Evolutionary conservation across 176 grass and related monocot species (phyloP), one percentile per base, ranked within the genome.

Genomic region (Eragrostis nindensis): DNA sequence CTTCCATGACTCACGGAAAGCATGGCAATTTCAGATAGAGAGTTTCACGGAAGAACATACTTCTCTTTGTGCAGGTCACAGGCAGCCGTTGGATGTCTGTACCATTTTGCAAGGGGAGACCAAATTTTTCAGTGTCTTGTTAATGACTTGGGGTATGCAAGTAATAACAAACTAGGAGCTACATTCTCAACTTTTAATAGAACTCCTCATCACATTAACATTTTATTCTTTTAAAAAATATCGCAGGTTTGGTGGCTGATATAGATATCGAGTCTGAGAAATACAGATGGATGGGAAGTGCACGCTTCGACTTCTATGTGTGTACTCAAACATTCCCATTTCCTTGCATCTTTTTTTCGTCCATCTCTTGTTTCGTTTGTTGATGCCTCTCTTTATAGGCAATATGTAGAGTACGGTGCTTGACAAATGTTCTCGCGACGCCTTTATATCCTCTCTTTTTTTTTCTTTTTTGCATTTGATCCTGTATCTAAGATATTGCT

Each of bases 201-300:
- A 57, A 3, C 8, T n/a, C n/a, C n/a, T 44, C 19, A 46, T 24
- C 4, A 49, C 6, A 10, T 22, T 47, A 40, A 63, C 40, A 84
- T 1, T 66, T 60, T 13, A 25, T 21, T n/a, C 49, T 86, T 17
- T 48, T 1, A 26, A 56, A n/a, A 25, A 62, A 39, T 11, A 1
- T 49, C 65, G 47, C 82, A 97, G 94, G 94, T 77, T 84, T 94
- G 92, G 87, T 97, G 45, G 92, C 94, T 5, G 94, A 94, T 88
- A 78, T 97, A 36, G 92, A 97, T 24, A 92, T 94, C 17, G 89
- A 97, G 75, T 94, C 94, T 0, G 89, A 97, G 83, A 97, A 82
- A 62, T 92, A 90, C 55, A 85, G 94, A 68, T 97, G 94, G 94
- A 92, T 94, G 87, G 94, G 92, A 90, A 97, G 87, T 68, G 80